Percentiles rank a stretch among this genome's conserved stretches.
phyloP scores from a whole-genome alignment of 768 basidiomycete species.

The Leccinum sublutescens region DNA sequence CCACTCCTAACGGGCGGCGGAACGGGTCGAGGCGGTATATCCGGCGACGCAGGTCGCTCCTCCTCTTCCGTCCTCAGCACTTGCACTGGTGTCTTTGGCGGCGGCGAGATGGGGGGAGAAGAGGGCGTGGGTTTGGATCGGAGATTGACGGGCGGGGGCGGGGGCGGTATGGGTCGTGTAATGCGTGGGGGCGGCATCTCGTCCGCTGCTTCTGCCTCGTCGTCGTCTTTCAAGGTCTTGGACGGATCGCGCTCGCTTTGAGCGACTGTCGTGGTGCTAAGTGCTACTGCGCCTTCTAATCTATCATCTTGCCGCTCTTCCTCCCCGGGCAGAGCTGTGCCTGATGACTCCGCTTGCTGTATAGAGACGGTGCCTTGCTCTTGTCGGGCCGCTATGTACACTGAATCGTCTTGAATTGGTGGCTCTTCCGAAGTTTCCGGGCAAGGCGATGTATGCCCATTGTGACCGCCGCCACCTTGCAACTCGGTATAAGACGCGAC shows the following conservation, averaged over 20 bases:
- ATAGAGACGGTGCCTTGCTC: conserved; percentile 3
- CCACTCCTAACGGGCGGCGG: conserved; percentile 32
- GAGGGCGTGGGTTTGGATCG: conserved; percentile 21
- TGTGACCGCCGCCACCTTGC: conserved; percentile 9
- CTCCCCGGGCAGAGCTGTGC: neutral
- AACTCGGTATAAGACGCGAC: conserved; percentile 14
- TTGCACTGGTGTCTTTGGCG: conserved; percentile 11
- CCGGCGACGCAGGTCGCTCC: conserved; percentile 28
- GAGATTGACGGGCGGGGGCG: conserved; percentile 35
- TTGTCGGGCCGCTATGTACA: neutral
- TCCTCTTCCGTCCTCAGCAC: conserved; percentile 20
- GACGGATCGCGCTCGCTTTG: conserved; percentile 4
- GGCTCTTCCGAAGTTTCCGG: conserved; percentile 8
- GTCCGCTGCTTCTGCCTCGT: conserved; percentile 10
- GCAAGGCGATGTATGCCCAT: neutral
- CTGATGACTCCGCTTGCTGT: conserved; percentile 1
- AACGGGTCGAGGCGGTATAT: conserved; percentile 30
- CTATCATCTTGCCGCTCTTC: neutral
- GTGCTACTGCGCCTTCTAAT: neutral
- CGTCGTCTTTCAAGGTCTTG: conserved; percentile 14
- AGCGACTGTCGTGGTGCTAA: neutral
- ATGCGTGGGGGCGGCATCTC: conserved; percentile 33
- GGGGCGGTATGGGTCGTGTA: conserved; percentile 31
- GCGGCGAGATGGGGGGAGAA: conserved; percentile 17
- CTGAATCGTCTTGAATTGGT: conserved; percentile 1